Evolutionary conservation across 805 yeast genomes (phyloP), one percentile per base, ranked within the genome.

Genomic region (Huiozyma sinensis): DNA sequence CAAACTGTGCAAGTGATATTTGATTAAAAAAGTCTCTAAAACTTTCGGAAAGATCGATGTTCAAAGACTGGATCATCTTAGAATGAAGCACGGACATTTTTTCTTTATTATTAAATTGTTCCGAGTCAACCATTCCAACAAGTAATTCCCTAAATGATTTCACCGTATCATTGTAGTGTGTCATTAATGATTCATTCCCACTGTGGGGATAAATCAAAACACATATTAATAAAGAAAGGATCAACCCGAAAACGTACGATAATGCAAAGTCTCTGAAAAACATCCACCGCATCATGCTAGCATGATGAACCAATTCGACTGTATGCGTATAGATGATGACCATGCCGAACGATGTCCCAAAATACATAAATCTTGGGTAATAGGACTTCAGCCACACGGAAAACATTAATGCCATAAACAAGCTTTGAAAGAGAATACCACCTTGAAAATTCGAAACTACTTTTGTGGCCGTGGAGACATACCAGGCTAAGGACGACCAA

Each of bases 1-100:
- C 46, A 44, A 68, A 63, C 5, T 57, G 55, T 0, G 72, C 57
- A 6, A 72, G 36, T 27, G 68, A 62, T 17, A 65, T 40, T 38
- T 69, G 73, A 50, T 68, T 69, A 8, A 64, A 53, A 45, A 66
- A 68, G 44, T 71, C 76, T 49, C 76, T 62, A 44, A 65, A 69
- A 9, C 59, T 57, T 42, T 69, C 70, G 0, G 76, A 63, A 3
- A 72, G 52, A 5, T 49, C 50, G 1, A 69, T 51, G 43, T 55
- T 61, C 2, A 69, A 50, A 6, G 55, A 49, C 6, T 54, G 47
- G 5, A 63, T 61, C 55, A 71, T 61, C 7, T 47, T 42, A 17
- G 57, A 58, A 35, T 65, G 70, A 11, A 55, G 44, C 0, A 36
- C 7, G 1, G 47, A 37, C 5, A 60, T 48, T 4, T 43, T 45